phyloP scores from a whole-genome alignment of 2,329 filamentous ascomycete genomes.

The Sporothrix luriei region DNA sequence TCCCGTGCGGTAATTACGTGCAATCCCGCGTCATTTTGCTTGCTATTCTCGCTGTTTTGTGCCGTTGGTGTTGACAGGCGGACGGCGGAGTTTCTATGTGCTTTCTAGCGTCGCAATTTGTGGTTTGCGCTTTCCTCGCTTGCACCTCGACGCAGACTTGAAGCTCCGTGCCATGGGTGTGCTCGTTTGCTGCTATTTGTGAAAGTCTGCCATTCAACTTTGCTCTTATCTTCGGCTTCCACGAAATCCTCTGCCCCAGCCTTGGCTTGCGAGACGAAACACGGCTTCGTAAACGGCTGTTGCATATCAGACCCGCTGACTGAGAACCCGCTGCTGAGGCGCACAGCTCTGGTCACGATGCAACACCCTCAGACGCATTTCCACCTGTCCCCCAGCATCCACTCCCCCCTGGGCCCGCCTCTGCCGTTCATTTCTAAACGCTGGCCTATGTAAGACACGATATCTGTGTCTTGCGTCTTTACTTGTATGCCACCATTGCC shows the following conservation, averaged over 20 bases:
- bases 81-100: not conserved
- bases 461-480: not conserved
- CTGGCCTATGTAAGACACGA: not conserved
- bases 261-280: not conserved
- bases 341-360: slow-evolving; percentile 4
- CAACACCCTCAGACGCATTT: not conserved
- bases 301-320: not conserved
- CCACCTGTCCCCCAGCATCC: not conserved
- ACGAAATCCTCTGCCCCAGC: not conserved
- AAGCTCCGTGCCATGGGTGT: not conserved
- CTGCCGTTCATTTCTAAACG: not conserved
- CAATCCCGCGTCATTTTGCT: not conserved
- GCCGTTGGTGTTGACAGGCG: not conserved
- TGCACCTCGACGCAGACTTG: not conserved
- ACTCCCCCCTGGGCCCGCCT: not conserved
- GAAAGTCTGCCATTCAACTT: not conserved
- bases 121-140: slow-evolving; percentile 1
- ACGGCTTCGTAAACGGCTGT: not conserved
- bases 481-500: not conserved
- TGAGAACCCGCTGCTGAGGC: not conserved
- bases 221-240: not conserved
- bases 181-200: not conserved
- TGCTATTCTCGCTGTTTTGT: not conserved
- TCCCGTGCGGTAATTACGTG: slow-evolving; percentile 11
- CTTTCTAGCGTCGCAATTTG: not conserved